A percentile compares a stretch with the other conserved stretches of the same genome.
Conservation (phyloP, 1,139 yeast species). For the Zygosaccharomyces sapae region DNA sequence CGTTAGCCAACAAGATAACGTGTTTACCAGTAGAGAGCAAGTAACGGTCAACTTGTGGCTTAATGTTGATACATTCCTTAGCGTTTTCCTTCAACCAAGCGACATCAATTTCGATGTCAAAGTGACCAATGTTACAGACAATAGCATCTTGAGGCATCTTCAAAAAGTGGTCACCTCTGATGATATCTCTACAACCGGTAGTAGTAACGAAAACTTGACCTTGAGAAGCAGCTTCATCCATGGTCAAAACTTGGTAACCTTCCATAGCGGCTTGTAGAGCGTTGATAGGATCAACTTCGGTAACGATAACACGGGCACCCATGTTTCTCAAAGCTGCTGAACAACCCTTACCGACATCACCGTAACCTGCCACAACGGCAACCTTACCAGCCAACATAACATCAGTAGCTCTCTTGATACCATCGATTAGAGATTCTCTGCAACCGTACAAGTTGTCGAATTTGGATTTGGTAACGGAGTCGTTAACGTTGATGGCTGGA, state of each 20-base stretch:
- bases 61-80: slow-evolving; percentile 86
- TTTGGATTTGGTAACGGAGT: slow-evolving; percentile 98
- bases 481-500: slow-evolving; percentile 99
- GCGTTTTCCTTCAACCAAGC: slow-evolving; percentile 97
- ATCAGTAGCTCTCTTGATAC: slow-evolving; percentile 99
- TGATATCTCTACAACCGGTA: slow-evolving; percentile 99
- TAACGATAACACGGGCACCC: slow-evolving; percentile 99
- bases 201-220: slow-evolving; percentile 99
- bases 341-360: slow-evolving; percentile 99
- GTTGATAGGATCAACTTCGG: slow-evolving; percentile 98
- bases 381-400: slow-evolving; percentile 99
- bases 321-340: slow-evolving; percentile 98
- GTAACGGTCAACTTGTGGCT: slow-evolving; percentile 99
- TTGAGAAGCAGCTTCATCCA: slow-evolving; percentile 87
- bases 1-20: slow-evolving; percentile 95
- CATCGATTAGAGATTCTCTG: slow-evolving; percentile 97
- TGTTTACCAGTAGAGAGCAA: slow-evolving; percentile 88
- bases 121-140: slow-evolving; percentile 99
- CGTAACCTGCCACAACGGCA: slow-evolving; percentile 99
- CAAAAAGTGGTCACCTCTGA: slow-evolving; percentile 81
- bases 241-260: slow-evolving; percentile 95
- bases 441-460: slow-evolving; percentile 99
- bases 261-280: slow-evolving; percentile 99
- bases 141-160: slow-evolving; percentile 99
- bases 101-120: slow-evolving; percentile 98